These are phyloP conservation scores for Lepiota venenata DNA, from an alignment of 768 basidiomycete genomes.

Conservation along the genomic window DNA sequence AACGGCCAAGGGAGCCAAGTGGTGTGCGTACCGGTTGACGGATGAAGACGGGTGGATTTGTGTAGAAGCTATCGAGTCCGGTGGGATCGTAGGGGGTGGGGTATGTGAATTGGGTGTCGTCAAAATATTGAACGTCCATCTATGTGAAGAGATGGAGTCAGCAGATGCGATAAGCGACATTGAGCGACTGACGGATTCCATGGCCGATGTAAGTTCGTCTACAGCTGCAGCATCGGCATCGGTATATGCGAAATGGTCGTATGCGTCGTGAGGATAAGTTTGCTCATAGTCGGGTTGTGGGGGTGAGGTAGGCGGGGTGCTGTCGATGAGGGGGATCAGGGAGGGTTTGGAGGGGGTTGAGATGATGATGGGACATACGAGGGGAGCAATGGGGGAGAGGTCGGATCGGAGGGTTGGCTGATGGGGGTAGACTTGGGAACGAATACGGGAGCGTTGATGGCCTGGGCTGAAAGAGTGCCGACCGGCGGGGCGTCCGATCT, in stretches of 20 bases:
- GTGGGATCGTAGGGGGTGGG: constrained; percentile 18
- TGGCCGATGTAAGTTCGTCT: constrained; percentile 1
- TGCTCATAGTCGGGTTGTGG: constrained; percentile 16
- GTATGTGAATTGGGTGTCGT: constrained; percentile 24
- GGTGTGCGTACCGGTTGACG: constrained; percentile 60
- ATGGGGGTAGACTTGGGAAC: constrained; percentile 57
- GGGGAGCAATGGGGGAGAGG: constrained; percentile 15
- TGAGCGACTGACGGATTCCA: neutral
- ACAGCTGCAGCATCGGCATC: constrained; percentile 5
- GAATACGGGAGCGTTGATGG: constrained; percentile 82
- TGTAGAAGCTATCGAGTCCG: constrained; percentile 28
- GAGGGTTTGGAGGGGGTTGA: constrained; percentile 20
- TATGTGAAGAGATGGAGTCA: constrained; percentile 14
- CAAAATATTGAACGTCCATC: constrained; percentile 28
- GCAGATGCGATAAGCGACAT: neutral
- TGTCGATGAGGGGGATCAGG: neutral
- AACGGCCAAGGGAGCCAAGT: neutral
- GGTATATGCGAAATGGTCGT: constrained; percentile 16
- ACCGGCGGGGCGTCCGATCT: constrained; percentile 42
- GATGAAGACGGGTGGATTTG: constrained; percentile 43
- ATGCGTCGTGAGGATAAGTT: neutral
- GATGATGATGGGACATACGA: constrained; percentile 13
- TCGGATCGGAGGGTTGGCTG: constrained; percentile 26
- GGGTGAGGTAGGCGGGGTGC: neutral
- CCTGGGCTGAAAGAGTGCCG: constrained; percentile 49